These are phyloP conservation scores for Glutinoglossum americanum DNA, from an alignment of 495 filamentous ascomycete genomes.

Conservation along the genomic window DNA sequence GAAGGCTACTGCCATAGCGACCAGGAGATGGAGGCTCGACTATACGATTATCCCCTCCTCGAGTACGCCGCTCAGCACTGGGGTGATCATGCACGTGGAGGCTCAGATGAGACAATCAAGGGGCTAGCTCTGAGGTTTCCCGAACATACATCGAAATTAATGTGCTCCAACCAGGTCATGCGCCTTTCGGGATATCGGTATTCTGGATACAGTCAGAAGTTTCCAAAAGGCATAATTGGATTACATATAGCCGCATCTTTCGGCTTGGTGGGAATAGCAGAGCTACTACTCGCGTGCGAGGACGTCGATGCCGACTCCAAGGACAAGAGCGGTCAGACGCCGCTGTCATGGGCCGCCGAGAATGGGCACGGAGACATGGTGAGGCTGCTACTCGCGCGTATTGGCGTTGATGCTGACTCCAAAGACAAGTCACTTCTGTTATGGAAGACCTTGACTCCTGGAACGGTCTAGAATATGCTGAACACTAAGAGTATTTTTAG, in stretches of 20 bases:
- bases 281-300: background rate
- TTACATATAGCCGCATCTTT: slow-evolving; percentile 13
- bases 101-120: background rate
- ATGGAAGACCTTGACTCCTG: no score
- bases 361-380: background rate
- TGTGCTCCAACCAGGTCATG: background rate
- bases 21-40: slow-evolving; percentile 12
- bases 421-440: no score
- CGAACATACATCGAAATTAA: background rate
- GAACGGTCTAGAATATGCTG: no score
- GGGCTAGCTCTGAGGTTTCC: background rate
- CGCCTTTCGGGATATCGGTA: no score
- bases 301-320: background rate
- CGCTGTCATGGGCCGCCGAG: background rate
- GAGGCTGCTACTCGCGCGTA: background rate
- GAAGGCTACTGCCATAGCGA: slow-evolving; percentile 5
- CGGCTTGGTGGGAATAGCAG: slow-evolving; percentile 1
- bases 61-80: slow-evolving; percentile 23
- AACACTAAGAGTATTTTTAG: no score
- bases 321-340: background rate
- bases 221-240: no score
- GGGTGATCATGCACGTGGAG: slow-evolving; percentile 20
- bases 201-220: no score
- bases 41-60: slow-evolving; percentile 16
- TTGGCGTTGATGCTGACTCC: background rate